These are phyloP conservation scores for Kodamaea laetipori DNA, from an alignment of 805 yeast genomes.

Conservation along the genomic window DNA sequence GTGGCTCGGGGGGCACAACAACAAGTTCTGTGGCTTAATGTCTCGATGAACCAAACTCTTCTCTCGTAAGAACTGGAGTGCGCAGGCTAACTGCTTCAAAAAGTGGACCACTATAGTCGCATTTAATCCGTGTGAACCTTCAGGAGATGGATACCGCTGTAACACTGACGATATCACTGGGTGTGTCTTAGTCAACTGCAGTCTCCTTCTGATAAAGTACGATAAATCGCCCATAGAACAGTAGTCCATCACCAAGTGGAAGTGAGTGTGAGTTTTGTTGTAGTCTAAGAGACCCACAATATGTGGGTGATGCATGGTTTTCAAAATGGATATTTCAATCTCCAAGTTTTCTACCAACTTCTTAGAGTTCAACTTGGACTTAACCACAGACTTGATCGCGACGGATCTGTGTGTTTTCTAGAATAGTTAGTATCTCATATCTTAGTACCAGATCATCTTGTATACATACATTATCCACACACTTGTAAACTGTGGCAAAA, in stretches of 20 bases:
- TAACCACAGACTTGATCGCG: slow-evolving; percentile 85
- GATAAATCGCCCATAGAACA: slow-evolving; percentile 95
- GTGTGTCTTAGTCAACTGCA: slow-evolving; percentile 68
- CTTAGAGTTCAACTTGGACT: slow-evolving; percentile 80
- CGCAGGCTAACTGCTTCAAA: slow-evolving; percentile 81
- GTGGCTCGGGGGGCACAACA: slow-evolving; percentile 80
- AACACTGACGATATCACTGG: slow-evolving; percentile 78
- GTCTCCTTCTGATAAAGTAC: slow-evolving; percentile 76
- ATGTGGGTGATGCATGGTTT: slow-evolving; percentile 89
- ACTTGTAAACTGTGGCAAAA: slow-evolving; percentile 93
- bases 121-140: slow-evolving; percentile 75
- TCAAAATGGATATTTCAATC: slow-evolving; percentile 85
- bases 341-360: slow-evolving; percentile 89
- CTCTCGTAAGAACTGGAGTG: slow-evolving; percentile 77
- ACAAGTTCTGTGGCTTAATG: slow-evolving; percentile 87
- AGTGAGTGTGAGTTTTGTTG: slow-evolving; percentile 72
- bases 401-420: slow-evolving; percentile 56
- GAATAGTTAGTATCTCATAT: slow-evolving; percentile 9
- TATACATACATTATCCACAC: slow-evolving; percentile 47
- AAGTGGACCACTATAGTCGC: slow-evolving; percentile 79
- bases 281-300: slow-evolving; percentile 86
- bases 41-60: slow-evolving; percentile 92
- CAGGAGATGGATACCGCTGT: slow-evolving; percentile 82
- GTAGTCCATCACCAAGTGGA: slow-evolving; percentile 93
- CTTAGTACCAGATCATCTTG: too few relatives aligned